phyloP scores from a whole-genome alignment of 202 grass and related monocot genomes.

The Digitaria exilis region DNA sequence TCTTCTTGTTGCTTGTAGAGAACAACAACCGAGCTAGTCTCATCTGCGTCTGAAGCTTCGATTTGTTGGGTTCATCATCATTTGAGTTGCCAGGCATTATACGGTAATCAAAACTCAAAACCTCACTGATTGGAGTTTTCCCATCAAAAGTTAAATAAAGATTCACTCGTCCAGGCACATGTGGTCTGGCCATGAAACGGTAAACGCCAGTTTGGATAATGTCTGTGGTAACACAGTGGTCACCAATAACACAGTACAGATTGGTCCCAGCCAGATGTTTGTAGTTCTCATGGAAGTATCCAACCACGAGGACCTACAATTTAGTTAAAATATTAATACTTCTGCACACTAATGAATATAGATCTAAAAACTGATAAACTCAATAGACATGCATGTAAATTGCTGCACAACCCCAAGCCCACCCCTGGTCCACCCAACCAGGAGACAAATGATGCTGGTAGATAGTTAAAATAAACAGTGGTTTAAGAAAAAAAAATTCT shows the following conservation, averaged over 20 bases:
- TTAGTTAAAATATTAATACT: slow-evolving; percentile 36
- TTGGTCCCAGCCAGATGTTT: slow-evolving; percentile 51
- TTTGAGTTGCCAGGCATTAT: slow-evolving; percentile 33
- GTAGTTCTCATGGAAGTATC: slow-evolving; percentile 61
- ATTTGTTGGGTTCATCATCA: slow-evolving; percentile 48
- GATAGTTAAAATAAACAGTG: neutral
- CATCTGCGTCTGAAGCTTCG: slow-evolving; percentile 67
- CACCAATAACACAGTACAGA: slow-evolving; percentile 71
- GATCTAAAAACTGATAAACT: slow-evolving; percentile 10
- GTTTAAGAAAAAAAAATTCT: too few relatives aligned
- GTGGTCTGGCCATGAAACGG: slow-evolving; percentile 55
- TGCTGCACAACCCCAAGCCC: neutral
- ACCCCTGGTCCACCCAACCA: slow-evolving; percentile 7
- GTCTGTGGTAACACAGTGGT: slow-evolving; percentile 51
- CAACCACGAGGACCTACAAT: slow-evolving; percentile 79
- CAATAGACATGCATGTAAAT: slow-evolving; percentile 6
- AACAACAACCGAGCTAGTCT: slow-evolving; percentile 78
- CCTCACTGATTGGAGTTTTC: slow-evolving; percentile 70
- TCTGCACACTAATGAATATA: slow-evolving; percentile 21
- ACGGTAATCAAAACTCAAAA: slow-evolving; percentile 76
- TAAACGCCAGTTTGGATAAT: slow-evolving; percentile 80
- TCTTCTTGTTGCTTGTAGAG: slow-evolving; percentile 58
- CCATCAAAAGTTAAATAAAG: slow-evolving; percentile 85
- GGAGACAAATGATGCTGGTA: slow-evolving; percentile 18
- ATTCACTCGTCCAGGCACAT: slow-evolving; percentile 64